phyloP scores from a whole-genome alignment of 805 yeast genomes.

The Cephaloascus albidus region DNA sequence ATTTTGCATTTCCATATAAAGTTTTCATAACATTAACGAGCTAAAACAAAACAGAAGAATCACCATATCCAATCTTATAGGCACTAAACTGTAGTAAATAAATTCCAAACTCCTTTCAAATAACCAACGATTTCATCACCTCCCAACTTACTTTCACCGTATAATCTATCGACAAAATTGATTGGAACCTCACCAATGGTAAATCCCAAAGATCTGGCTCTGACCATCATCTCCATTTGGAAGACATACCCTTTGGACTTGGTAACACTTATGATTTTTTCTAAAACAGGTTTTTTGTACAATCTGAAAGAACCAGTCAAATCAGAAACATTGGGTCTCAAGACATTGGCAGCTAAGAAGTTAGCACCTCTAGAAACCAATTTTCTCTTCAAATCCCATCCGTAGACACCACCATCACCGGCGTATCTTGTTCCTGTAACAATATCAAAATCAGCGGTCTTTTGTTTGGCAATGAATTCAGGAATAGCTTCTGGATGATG shows the following conservation, averaged over 20 bases:
- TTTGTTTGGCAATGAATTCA: conserved; percentile 58
- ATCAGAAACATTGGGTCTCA: conserved; percentile 66
- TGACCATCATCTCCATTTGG: conserved; percentile 85
- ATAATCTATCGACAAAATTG: conserved; percentile 67
- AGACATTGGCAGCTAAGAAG: conserved; percentile 61
- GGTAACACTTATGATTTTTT: conserved; percentile 57
- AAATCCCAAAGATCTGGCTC: conserved; percentile 69
- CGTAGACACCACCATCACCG: conserved; percentile 76
- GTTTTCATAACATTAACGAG: no score
- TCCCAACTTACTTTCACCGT: conserved; percentile 72
- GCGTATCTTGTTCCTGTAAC: conserved; percentile 61
- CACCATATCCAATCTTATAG: neutral
- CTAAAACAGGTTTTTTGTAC: conserved; percentile 61
- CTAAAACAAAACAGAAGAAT: no score
- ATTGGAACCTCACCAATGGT: conserved; percentile 74
- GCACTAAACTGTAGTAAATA: conserved; percentile 48
- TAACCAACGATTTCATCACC: conserved; percentile 77
- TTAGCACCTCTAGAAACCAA: conserved; percentile 75
- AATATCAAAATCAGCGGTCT: conserved; percentile 39
- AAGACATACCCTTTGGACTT: conserved; percentile 73
- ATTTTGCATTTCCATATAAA: no score
- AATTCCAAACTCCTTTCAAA: conserved; percentile 65
- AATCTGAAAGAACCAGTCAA: conserved; percentile 72
- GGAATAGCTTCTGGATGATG: conserved; percentile 80
- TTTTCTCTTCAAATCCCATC: conserved; percentile 78